Conservation (phyloP, 768 basidiomycete species). For the Lactarius sp. region DNA sequence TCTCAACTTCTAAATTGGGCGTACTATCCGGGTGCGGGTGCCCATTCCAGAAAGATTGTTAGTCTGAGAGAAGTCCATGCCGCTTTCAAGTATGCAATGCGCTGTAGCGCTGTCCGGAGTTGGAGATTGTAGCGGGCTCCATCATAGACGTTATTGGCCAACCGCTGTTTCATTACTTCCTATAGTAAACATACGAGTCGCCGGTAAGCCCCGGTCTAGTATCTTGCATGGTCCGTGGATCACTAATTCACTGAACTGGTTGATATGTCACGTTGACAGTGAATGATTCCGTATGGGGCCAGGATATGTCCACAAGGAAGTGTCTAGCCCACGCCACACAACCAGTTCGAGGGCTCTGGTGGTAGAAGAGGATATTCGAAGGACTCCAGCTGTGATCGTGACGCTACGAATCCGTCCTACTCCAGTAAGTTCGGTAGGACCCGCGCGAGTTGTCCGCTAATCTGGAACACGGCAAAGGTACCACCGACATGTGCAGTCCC, state of each 20-base stretch:
- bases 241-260: neutral
- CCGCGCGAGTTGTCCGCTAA: neutral
- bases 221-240: neutral
- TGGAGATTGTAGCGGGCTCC: neutral
- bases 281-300: constrained; percentile 4
- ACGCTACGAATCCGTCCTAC: neutral
- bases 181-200: neutral
- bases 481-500: neutral
- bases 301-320: neutral
- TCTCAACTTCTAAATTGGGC: neutral
- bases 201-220: neutral
- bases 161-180: neutral
- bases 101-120: neutral
- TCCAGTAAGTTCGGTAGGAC: neutral
- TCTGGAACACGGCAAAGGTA: neutral
- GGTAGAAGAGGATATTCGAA: neutral
- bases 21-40: neutral
- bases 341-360: too few species aligned
- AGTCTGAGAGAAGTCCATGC: neutral
- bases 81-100: neutral
- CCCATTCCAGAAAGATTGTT: neutral
- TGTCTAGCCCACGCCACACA: neutral
- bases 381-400: too few species aligned
- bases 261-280: neutral
- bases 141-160: neutral